Evolutionary conservation across 192 early-diverging fungal genomes (phyloP).

Genomic region (Coemansia sp.): DNA sequence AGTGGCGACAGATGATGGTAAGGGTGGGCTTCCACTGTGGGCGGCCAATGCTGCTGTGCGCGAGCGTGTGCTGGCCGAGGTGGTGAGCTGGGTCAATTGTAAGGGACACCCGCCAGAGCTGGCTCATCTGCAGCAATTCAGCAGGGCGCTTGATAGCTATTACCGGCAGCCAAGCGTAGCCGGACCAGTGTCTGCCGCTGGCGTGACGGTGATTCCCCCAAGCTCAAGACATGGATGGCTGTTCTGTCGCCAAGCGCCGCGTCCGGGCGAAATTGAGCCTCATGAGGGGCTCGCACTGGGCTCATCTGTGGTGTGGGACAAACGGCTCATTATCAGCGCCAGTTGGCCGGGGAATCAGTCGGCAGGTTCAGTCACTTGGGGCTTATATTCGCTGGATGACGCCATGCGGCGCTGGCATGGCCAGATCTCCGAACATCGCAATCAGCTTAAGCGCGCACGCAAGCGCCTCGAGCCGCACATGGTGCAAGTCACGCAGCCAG

Average conservation of each 20-base stretch:
- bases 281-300: background rate
- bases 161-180: background rate
- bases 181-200: slow-evolving; percentile 17
- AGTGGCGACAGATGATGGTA: background rate
- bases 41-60: slow-evolving; percentile 32
- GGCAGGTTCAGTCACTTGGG: slow-evolving; percentile 18
- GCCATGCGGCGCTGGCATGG: slow-evolving; percentile 18
- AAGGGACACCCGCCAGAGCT: slow-evolving; percentile 44
- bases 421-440: slow-evolving; percentile 23
- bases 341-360: background rate
- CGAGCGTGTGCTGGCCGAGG: slow-evolving; percentile 38
- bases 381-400: slow-evolving; percentile 22
- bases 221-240: slow-evolving; percentile 31
- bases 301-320: slow-evolving; percentile 37
- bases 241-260: slow-evolving; percentile 43
- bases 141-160: slow-evolving; percentile 15
- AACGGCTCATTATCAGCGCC: slow-evolving; percentile 23
- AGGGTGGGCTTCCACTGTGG: slow-evolving; percentile 17
- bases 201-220: slow-evolving; percentile 31
- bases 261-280: slow-evolving; percentile 23
- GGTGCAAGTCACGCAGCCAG: slow-evolving; percentile 33
- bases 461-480: slow-evolving; percentile 9
- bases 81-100: slow-evolving; percentile 36
- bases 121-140: slow-evolving; percentile 29
- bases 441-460: slow-evolving; percentile 2